Evolutionary conservation across 2,329 filamentous ascomycete species (phyloP), one percentile per base, ranked within the genome.

Genomic region (Xylaria sp.): DNA sequence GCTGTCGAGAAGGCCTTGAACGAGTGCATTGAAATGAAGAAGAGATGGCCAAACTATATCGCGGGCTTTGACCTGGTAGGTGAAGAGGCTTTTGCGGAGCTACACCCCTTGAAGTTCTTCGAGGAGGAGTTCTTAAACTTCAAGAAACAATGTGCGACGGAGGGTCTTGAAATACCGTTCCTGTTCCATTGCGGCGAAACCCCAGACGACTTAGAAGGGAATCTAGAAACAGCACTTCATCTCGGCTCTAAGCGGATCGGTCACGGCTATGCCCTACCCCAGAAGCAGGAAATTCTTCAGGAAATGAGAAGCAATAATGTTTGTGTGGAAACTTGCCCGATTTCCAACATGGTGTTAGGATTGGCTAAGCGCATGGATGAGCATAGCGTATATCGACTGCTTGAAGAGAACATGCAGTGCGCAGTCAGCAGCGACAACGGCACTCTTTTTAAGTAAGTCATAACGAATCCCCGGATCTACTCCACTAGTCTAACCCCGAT

Each of bases 151-250:
- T 89, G 87, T 74, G 73, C 79, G 40, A 66, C 73, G 3, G 75
- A 83, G 17, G 49, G 69, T 3, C 63, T 91, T 4, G 83, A 88
- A 0, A 91, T 93, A 2, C 91, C 91, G 0, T 92, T 93, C 74
- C 81, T 93, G 46, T 92, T 93, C 74, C 91, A 94, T 79, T 93
- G 91, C 71, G 92, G 91, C 28, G 92, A 94, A 80, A 92, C 91
- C 0, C 82, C 92, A 4, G 89, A 92, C 28, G 86, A 88, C 5
- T 84, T 85, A 1, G 89, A 93, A 71, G 88, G 86, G 20, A 94
- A 93, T 75, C 81, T 94, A 0, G 83, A 90, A 59, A 90, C 93
- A 70, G 90, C 91, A 4, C 83, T 92, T 1, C 79, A 91, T 1
- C 83, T 93, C 2, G 83, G 86, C 15, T 84, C 90, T 1, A 90